Evolutionary conservation across 2,329 filamentous ascomycete genomes (phyloP).

Genomic region (Sclerotinia minor): DNA sequence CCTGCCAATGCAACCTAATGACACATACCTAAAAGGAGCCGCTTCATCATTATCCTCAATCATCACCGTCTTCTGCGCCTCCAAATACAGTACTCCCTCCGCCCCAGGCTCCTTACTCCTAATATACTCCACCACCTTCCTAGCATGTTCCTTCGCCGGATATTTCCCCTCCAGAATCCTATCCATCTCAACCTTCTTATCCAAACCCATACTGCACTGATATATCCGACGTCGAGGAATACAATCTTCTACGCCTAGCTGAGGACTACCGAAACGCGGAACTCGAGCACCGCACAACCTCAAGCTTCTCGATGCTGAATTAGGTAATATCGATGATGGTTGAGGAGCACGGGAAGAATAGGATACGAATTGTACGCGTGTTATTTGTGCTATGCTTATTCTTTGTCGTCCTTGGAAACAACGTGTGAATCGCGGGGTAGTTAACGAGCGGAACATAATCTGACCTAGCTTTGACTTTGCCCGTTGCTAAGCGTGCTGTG

Average conservation of each 20-base stretch:
- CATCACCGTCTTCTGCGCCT: slow-evolving; percentile 77
- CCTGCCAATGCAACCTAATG: background rate
- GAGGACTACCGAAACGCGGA: background rate
- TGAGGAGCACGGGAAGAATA: background rate
- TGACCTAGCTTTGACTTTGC: background rate
- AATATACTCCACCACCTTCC: slow-evolving; percentile 79
- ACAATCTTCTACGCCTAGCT: background rate
- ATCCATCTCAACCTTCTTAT: background rate
- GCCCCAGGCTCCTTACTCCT: slow-evolving; percentile 63
- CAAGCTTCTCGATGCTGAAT: background rate
- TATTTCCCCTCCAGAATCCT: slow-evolving; percentile 61
- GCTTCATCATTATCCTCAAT: slow-evolving; percentile 88
- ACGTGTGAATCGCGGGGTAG: slow-evolving; percentile 17
- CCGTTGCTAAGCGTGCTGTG: slow-evolving; percentile 14
- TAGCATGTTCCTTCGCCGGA: slow-evolving; percentile 85
- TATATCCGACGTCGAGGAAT: background rate
- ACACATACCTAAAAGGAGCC: slow-evolving; percentile 70
- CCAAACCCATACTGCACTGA: slow-evolving; percentile 3
- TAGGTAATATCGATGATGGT: background rate
- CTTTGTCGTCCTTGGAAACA: background rate
- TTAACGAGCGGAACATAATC: slow-evolving; percentile 16
- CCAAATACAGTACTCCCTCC: slow-evolving; percentile 79
- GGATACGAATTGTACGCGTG: background rate
- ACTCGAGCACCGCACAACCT: background rate
- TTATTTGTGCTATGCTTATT: background rate